Base-by-base conservation (phyloP, 352 stramenopile genomes). In the Phytophthora kernoviae region DNA sequence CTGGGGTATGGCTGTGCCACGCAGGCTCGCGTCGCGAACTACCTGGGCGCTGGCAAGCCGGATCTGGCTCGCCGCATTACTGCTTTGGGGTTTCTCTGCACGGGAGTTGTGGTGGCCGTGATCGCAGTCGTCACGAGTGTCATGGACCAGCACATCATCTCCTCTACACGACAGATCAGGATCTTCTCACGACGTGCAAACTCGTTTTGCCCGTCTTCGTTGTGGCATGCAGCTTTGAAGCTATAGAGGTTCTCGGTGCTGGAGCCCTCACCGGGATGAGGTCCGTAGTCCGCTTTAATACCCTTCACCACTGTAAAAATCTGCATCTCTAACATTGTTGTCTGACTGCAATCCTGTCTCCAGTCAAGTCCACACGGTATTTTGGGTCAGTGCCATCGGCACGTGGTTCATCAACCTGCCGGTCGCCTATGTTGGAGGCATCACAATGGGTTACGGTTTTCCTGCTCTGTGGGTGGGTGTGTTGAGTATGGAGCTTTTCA, bases 1-100 rank as follows among this genome's bases (percentile, higher is more conserved):
- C 53, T 93, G 84, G 82, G 82, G 11, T 93, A 90, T 43, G 84
- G 77, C 39, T 93, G 82, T 43, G 84, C 84, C 10, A 91, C 82
- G 1, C 85, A 94, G 54, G 73, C 90, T 34, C 82, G 83, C 21
- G 81, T 92, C 21, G 85, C 83, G 52, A 92, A 88, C 54, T 90
- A 92, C 45, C 58, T 94, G 2, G 83, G 83, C 5, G 83, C 85
- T 5, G 76, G 74, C 1, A 67, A 81, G 37, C 82, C 84, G 0
- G 46, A 71, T 12, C 62, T 68, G 21, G 81, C 84, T 9, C 70
- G 89, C 41, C 60, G 68, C 26, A 75, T 91, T 24, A 76, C 73
- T 3, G 68, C 58, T 20, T 54, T 94, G 5, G 85, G 82, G 0
- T 77, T 91, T 7, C 36, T 69, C 24, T 89, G 83, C 48, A 88